phyloP scores from a whole-genome alignment of 1,284 basidiomycete genomes.

The Microstroma glucosiphilum region DNA sequence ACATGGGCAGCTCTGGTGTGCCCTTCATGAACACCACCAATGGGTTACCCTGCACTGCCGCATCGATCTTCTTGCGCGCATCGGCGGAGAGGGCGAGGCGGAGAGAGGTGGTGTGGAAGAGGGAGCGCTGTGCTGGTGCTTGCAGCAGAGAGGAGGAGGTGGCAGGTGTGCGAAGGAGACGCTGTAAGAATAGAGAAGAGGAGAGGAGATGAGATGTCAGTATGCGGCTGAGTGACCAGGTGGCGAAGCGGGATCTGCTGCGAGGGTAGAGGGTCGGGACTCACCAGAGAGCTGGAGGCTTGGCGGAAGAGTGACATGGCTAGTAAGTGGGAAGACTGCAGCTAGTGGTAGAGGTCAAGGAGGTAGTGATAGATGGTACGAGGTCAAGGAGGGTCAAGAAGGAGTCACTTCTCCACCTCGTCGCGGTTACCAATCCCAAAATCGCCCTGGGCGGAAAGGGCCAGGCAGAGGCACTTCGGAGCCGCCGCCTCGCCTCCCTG shows the following conservation, averaged over 20 bases:
- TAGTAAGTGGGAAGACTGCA: background rate
- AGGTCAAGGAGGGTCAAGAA: too few species aligned
- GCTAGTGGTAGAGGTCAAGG: background rate
- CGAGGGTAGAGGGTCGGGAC: background rate
- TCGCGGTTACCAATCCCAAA: too few species aligned
- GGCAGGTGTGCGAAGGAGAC: background rate
- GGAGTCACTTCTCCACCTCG: too few species aligned
- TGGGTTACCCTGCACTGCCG: conserved; percentile 61
- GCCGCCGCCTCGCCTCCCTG: too few species aligned
- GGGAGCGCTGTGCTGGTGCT: conserved; percentile 5
- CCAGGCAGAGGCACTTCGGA: too few species aligned
- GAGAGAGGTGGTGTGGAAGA: conserved; percentile 8
- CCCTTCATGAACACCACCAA: conserved; percentile 94
- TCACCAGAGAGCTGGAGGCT: conserved; percentile 2
- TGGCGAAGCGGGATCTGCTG: background rate
- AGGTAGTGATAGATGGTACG: background rate
- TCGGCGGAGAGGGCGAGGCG: conserved; percentile 50
- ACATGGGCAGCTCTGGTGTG: conserved; percentile 64
- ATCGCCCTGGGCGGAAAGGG: too few species aligned
- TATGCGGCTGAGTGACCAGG: background rate
- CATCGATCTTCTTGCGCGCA: conserved; percentile 55
- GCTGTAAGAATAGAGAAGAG: background rate
- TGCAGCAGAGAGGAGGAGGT: background rate
- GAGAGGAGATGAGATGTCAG: background rate
- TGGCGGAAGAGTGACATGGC: conserved; percentile 2